phyloP scores from a whole-genome alignment of 495 filamentous ascomycete genomes.

The Hypoxylon lenormandii region DNA sequence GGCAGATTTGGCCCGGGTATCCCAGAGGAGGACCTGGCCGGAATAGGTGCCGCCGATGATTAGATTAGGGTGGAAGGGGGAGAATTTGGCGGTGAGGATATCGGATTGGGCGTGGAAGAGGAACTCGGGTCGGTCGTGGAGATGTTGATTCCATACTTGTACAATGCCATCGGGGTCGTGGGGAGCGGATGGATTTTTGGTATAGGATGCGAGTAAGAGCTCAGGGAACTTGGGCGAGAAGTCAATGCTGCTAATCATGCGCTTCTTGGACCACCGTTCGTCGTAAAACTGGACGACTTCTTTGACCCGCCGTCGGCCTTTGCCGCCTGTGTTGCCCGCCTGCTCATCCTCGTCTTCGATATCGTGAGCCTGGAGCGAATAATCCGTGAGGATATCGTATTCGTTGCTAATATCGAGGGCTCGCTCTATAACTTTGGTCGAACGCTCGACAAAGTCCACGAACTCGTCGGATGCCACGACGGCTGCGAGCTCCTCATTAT shows the following conservation, averaged over 20 bases:
- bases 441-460: constrained; percentile 92
- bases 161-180: constrained; percentile 95
- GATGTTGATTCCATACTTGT: constrained; percentile 95
- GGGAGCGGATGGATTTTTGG: constrained; percentile 93
- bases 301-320: constrained; percentile 81
- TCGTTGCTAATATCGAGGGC: constrained; percentile 80
- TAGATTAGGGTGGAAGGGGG: constrained; percentile 94
- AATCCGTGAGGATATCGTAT: constrained; percentile 95
- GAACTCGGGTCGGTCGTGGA: constrained; percentile 93
- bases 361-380: constrained; percentile 79
- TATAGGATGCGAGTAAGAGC: constrained; percentile 91
- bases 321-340: constrained; percentile 73
- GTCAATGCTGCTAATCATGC: constrained; percentile 91
- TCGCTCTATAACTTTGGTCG: constrained; percentile 95
- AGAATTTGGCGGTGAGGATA: constrained; percentile 94
- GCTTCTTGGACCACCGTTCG: constrained; percentile 94
- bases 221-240: constrained; percentile 97
- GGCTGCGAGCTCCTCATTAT: constrained; percentile 86
- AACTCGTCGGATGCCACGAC: constrained; percentile 94
- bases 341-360: constrained; percentile 88
- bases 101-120: constrained; percentile 96
- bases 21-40: constrained; percentile 98
- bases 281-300: constrained; percentile 94
- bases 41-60: constrained; percentile 95
- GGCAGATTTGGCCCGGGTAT: constrained; percentile 85